Percentiles rank a stretch among this genome's conserved stretches.
These are phyloP conservation scores for Fusarium mundagurra DNA, from an alignment of 2,329 filamentous ascomycete species.

Conservation along the genomic window DNA sequence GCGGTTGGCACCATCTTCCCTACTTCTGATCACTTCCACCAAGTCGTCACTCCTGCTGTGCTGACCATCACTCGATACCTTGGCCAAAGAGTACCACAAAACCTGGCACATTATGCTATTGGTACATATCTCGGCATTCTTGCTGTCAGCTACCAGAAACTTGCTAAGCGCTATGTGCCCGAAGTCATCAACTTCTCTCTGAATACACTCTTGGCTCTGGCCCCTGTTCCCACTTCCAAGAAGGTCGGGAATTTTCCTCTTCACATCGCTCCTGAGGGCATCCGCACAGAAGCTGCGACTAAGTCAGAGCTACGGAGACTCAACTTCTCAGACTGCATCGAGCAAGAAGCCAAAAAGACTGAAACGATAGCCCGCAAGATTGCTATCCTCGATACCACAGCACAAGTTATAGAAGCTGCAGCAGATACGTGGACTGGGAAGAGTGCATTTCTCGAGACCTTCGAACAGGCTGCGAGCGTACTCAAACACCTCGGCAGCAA, in stretches of 20 bases:
- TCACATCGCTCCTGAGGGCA: constrained; percentile 62
- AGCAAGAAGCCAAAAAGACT: constrained; percentile 47
- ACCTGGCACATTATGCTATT: constrained; percentile 72
- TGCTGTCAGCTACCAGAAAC: constrained; percentile 81
- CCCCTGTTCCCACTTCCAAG: constrained; percentile 61
- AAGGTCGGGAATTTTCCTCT: constrained; percentile 68
- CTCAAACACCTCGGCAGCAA: constrained; percentile 70
- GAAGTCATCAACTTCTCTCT: constrained; percentile 85
- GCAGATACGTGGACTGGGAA: constrained; percentile 79
- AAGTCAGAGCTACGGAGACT: constrained; percentile 61
- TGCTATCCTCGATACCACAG: constrained; percentile 69
- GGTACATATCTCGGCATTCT: constrained; percentile 85
- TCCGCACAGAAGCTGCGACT: constrained; percentile 60
- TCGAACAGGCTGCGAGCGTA: constrained; percentile 69
- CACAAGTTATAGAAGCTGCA: constrained; percentile 73
- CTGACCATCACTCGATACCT: constrained; percentile 86
- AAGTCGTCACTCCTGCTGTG: constrained; percentile 90
- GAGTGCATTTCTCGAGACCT: constrained; percentile 81
- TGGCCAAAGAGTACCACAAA: constrained; percentile 76
- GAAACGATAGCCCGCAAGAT: constrained; percentile 58
- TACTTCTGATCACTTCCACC: constrained; percentile 96
- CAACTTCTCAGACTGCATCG: constrained; percentile 66
- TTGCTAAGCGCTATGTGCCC: constrained; percentile 88
- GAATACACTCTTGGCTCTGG: constrained; percentile 75
- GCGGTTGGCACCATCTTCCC: constrained; percentile 88